Conservation (phyloP, 257 asterid genomes). For the Capsicum rhomboideum region DNA sequence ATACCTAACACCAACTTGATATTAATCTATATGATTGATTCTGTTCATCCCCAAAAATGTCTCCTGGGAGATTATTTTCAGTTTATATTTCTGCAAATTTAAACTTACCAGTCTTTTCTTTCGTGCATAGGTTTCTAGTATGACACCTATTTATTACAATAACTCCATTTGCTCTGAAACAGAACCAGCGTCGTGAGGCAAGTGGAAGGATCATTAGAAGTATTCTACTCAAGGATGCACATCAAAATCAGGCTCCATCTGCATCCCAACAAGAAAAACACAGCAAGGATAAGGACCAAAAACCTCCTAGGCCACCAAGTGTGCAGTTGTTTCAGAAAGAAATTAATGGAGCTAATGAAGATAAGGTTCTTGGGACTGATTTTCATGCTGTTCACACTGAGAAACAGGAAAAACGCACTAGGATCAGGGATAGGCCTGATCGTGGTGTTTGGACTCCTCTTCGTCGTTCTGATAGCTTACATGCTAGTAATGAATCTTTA, state of each 20-base stretch:
- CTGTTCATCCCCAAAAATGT: neutral
- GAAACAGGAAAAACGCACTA: slow-evolving; percentile 54
- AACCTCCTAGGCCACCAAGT: slow-evolving; percentile 69
- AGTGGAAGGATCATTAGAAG: slow-evolving; percentile 75
- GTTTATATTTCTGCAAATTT: neutral
- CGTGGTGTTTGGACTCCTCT: slow-evolving; percentile 93
- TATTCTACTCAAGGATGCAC: slow-evolving; percentile 62
- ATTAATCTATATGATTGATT: neutral
- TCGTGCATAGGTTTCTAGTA: slow-evolving; percentile 27
- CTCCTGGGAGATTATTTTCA: neutral
- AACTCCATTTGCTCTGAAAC: slow-evolving; percentile 26
- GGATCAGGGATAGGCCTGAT: slow-evolving; percentile 89
- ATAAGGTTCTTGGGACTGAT: slow-evolving; percentile 37
- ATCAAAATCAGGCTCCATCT: slow-evolving; percentile 36
- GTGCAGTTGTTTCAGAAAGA: slow-evolving; percentile 48
- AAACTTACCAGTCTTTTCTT: neutral
- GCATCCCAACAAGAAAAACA: slow-evolving; percentile 43
- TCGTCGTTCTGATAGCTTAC: slow-evolving; percentile 68
- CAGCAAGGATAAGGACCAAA: slow-evolving; percentile 54
- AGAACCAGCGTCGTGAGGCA: slow-evolving; percentile 68
- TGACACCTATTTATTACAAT: slow-evolving; percentile 27
- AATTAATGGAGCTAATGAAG: slow-evolving; percentile 44
- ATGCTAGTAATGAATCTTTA: slow-evolving; percentile 56
- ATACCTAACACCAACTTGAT: neutral
- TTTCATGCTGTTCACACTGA: slow-evolving; percentile 27